Evolutionary conservation across 2,329 filamentous ascomycete species (phyloP).

Genomic region (Amylocarpus encephaloides): DNA sequence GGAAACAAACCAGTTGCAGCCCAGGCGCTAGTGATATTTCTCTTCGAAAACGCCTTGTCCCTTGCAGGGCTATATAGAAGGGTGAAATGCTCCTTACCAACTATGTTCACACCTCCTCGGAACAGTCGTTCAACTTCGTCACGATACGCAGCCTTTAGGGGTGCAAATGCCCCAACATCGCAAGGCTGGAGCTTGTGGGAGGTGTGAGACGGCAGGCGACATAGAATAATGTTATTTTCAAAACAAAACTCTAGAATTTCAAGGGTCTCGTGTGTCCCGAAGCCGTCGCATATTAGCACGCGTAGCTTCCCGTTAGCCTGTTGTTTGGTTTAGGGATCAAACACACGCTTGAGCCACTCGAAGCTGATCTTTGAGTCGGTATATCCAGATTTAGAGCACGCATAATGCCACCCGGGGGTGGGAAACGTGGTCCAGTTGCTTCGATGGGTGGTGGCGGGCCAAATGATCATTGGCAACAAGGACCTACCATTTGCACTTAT

Average conservation of each 20-base stretch:
- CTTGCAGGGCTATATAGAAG: neutral
- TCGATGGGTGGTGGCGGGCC: too few species aligned
- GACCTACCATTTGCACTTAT: too few species aligned
- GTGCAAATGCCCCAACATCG: neutral
- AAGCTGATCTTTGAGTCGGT: constrained; percentile 2
- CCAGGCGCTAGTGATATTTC: neutral
- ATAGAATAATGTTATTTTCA: neutral
- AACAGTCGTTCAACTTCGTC: neutral
- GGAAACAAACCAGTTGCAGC: neutral
- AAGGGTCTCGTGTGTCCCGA: constrained; percentile 1
- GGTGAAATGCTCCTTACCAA: neutral
- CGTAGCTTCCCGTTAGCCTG: neutral
- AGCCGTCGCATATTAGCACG: neutral
- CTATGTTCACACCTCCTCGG: neutral
- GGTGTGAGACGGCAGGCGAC: too few species aligned
- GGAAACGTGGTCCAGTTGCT: neutral
- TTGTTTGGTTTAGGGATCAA: neutral
- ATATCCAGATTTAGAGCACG: constrained; percentile 1
- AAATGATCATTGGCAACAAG: too few species aligned
- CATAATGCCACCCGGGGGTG: neutral
- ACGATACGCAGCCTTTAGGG: neutral
- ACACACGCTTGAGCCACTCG: neutral
- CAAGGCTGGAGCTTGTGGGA: too few species aligned
- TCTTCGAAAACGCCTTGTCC: neutral
- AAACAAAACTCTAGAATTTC: constrained; percentile 1